Conservation (phyloP, 2,329 filamentous ascomycete genomes). For the Aspergillus amoenus region DNA sequence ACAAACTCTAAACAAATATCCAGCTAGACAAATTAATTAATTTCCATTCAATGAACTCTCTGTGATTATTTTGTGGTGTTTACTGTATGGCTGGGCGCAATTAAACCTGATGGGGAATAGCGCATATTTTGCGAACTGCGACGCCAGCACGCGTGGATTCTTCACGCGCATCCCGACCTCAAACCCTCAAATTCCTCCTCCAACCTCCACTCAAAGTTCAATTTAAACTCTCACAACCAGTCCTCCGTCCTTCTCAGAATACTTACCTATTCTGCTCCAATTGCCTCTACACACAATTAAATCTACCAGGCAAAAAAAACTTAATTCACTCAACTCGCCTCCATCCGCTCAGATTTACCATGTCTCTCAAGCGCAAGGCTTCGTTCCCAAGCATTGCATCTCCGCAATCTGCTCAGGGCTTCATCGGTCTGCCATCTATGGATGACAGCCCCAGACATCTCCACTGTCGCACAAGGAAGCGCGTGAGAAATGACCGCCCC, state of each 20-base stretch:
- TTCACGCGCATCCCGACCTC: slow-evolving; percentile 3
- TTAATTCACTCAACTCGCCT: neutral
- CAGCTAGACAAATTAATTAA: neutral
- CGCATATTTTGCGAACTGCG: slow-evolving; percentile 18
- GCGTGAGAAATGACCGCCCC: slow-evolving; percentile 58
- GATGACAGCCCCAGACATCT: slow-evolving; percentile 45
- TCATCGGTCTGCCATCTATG: slow-evolving; percentile 27
- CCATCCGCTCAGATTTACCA: slow-evolving; percentile 24
- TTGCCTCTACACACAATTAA: neutral
- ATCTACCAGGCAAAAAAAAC: neutral
- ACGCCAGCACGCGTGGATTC: slow-evolving; percentile 8
- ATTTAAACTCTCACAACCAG: neutral
- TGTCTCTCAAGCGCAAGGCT: slow-evolving; percentile 61
- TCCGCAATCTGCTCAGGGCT: slow-evolving; percentile 30
- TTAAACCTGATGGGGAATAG: slow-evolving; percentile 31
- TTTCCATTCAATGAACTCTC: neutral
- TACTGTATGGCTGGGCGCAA: slow-evolving; percentile 9
- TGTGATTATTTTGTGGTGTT: neutral
- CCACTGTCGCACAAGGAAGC: slow-evolving; percentile 58
- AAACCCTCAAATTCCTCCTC: slow-evolving; percentile 8
- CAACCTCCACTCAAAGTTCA: slow-evolving; percentile 12
- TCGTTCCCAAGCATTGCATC: slow-evolving; percentile 49
- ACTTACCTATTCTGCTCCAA: neutral
- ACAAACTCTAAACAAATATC: neutral
- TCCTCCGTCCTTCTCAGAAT: neutral